Evolutionary conservation across 2,329 filamentous ascomycete species (phyloP).

Genomic region (Fusarium keratoplasticum): DNA sequence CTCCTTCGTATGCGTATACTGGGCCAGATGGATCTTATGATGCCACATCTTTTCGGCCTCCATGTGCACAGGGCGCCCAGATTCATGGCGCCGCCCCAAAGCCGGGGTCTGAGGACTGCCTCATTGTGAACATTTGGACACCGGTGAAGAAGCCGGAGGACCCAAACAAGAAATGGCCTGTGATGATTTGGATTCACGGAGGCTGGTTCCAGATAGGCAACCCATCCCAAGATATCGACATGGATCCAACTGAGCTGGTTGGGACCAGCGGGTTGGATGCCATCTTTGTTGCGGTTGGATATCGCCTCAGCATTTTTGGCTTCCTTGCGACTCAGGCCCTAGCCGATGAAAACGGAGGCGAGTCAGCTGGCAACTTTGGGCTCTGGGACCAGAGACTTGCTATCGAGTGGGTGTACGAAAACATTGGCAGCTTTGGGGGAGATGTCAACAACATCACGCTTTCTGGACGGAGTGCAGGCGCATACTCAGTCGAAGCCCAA

Average conservation of each 20-base stretch:
- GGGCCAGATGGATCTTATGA: slow-evolving; percentile 47
- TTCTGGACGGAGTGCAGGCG: slow-evolving; percentile 57
- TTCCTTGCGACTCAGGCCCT: slow-evolving; percentile 58
- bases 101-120: slow-evolving; percentile 54
- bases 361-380: slow-evolving; percentile 52
- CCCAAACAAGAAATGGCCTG: slow-evolving; percentile 41
- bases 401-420: slow-evolving; percentile 62
- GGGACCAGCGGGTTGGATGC: slow-evolving; percentile 50
- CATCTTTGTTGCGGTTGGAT: slow-evolving; percentile 59
- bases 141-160: slow-evolving; percentile 43
- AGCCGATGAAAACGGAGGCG: slow-evolving; percentile 35
- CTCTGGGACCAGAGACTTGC: slow-evolving; percentile 62
- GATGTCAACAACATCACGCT: slow-evolving; percentile 59
- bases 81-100: slow-evolving; percentile 42
- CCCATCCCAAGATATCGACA: slow-evolving; percentile 53
- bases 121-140: slow-evolving; percentile 60
- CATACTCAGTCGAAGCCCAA: slow-evolving; percentile 56
- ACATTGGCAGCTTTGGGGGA: slow-evolving; percentile 60
- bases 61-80: slow-evolving; percentile 54
- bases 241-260: slow-evolving; percentile 57
- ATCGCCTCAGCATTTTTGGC: slow-evolving; percentile 58
- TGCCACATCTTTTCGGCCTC: slow-evolving; percentile 49
- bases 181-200: slow-evolving; percentile 54
- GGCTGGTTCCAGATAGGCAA: slow-evolving; percentile 61
- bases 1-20: slow-evolving; percentile 44